phyloP scores from a whole-genome alignment of 23 red algal species.

The Gracilaria gracilis region DNA sequence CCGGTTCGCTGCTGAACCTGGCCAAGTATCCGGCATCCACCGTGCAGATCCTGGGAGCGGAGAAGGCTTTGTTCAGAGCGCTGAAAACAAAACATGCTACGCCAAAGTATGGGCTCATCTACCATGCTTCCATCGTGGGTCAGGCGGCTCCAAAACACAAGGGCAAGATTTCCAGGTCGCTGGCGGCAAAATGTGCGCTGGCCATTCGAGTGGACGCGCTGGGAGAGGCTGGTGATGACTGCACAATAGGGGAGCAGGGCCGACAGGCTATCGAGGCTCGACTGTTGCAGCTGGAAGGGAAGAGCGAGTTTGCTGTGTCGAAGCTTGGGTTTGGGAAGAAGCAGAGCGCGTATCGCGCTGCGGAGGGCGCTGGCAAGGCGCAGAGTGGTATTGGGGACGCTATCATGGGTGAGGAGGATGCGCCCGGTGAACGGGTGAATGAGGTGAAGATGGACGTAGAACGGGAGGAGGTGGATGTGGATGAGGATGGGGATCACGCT shows the following conservation, averaged over 20 bases:
- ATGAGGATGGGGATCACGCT: conserved; percentile 14
- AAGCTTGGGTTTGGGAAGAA: conserved; percentile 52
- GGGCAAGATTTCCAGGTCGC: conserved; percentile 95
- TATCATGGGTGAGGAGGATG: conserved; percentile 42
- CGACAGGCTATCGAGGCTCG: conserved; percentile 82
- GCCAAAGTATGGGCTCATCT: conserved; percentile 98
- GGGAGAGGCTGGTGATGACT: conserved; percentile 74
- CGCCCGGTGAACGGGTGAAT: conserved; percentile 13
- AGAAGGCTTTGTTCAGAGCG: conserved; percentile 98
- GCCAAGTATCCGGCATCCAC: conserved; percentile 98
- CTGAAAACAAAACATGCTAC: conserved; percentile 99
- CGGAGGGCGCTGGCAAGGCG: conserved; percentile 51
- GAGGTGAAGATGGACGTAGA: conserved; percentile 36
- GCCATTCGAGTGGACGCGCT: conserved; percentile 92
- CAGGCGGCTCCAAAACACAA: conserved; percentile 91
- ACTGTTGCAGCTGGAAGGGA: conserved; percentile 83
- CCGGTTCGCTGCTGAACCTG: conserved; percentile 86
- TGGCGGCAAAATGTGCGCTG: conserved; percentile 93
- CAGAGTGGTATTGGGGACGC: conserved; percentile 44
- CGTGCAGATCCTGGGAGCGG: conserved; percentile 98
- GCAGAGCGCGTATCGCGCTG: conserved; percentile 32
- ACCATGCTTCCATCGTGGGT: conserved; percentile 93
- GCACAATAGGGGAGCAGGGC: conserved; percentile 73
- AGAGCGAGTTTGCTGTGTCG: conserved; percentile 67
- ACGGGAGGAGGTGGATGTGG: conserved; percentile 49